phyloP scores from a whole-genome alignment of 2,329 filamentous ascomycete species.

The Dothiorella sarmentorum region DNA sequence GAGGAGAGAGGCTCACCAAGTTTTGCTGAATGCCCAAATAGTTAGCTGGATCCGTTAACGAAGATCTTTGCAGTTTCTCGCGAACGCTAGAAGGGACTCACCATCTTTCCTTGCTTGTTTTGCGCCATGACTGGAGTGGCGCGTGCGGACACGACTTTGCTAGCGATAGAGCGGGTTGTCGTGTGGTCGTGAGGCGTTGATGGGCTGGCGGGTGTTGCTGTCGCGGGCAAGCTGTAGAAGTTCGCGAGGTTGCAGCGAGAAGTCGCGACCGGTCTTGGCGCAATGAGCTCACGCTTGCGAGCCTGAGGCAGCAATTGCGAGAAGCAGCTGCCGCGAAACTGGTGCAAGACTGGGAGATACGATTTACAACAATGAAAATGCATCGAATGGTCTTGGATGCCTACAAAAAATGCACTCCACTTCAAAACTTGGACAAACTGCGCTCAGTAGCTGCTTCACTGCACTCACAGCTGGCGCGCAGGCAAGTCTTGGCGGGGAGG shows the following conservation, averaged over 20 bases:
- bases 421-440: no score
- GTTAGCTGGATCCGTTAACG: constrained; percentile 45
- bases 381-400: no score
- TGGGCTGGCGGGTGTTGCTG: background rate
- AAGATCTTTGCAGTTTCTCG: constrained; percentile 55
- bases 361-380: no score
- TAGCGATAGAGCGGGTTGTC: background rate
- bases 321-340: background rate
- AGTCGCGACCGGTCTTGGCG: constrained; percentile 14
- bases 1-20: constrained; percentile 50
- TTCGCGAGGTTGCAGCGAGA: constrained; percentile 12
- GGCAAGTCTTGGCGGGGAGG: constrained; percentile 10
- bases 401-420: no score
- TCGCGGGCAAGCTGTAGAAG: constrained; percentile 17
- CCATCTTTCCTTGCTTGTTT: constrained; percentile 99
- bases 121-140: constrained; percentile 41
- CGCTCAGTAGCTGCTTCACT: background rate
- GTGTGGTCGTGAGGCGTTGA: background rate
- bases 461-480: background rate
- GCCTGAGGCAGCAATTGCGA: constrained; percentile 3
- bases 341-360: background rate
- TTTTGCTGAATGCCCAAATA: constrained; percentile 54
- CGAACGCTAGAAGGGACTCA: constrained; percentile 55
- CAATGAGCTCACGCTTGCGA: background rate
- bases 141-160: constrained; percentile 41